Base-by-base conservation (phyloP, 495 filamentous ascomycete species). In the Hypoxylon subgilvum region DNA sequence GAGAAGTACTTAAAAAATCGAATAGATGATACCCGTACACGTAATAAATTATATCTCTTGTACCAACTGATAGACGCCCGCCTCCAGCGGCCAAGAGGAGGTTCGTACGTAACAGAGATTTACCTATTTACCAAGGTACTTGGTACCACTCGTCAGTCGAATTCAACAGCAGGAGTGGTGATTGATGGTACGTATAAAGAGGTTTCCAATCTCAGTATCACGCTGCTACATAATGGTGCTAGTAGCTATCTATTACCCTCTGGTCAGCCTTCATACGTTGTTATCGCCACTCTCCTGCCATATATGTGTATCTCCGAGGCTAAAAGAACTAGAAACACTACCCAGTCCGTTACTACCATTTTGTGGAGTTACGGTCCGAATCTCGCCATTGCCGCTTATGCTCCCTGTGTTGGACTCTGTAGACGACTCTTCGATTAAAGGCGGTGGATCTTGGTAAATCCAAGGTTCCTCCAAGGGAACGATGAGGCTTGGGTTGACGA, bases 401-500 rank as follows among this genome's bases (percentile, higher is more conserved):
- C 52, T 58, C 23, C 38, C 54, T 13, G 51, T 40, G 22, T 53
- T 51, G 14, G 59, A 58, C 23, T 56, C 34, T 25, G 46, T n/a
- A 32, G 54, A 30, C 35, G 50, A 61, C 21, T 63, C 57, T 18
- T 60, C 49, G 6, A 66, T 13, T 6, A 62, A 68, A n/a, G 76
- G 78, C 5, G 76, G 77, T 3, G 76, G 70, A 34, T 80, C 77
- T 47, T 73, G 67, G 65, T 81, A 79, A 21, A 83, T 75, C 80
- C 80, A 83, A 1, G 77, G 73, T 41, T 78, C 79, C 48, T 81
- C 69, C 32, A 82, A 68, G 75, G 88, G 87, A 16, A 71, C 65
- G 2, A 88, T 74, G n/a, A 94, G 66, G 65, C 78, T 90, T 22
- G 90, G 90, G 62, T 92, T 93, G 25, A 91, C 75, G 72, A 88